Conservation (phyloP, 202 grass and related monocot species). For the Saccharum hybrid region DNA sequence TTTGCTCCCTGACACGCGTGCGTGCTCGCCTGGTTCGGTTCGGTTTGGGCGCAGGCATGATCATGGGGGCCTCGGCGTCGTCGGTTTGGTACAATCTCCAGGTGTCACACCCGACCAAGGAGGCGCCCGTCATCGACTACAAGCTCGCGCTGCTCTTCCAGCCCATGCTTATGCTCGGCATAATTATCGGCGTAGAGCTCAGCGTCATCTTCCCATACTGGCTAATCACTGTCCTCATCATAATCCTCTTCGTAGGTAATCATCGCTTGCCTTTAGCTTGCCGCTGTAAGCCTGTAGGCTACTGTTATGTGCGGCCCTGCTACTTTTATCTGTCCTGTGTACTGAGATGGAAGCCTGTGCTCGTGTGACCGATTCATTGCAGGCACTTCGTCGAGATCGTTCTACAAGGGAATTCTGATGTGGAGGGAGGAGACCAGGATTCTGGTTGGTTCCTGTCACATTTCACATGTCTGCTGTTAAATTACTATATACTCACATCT, state of each 20-base stretch:
- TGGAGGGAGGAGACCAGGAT: constrained; percentile 89
- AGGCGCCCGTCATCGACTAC: constrained; percentile 88
- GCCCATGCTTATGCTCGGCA: constrained; percentile 99
- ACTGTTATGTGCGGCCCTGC: background rate
- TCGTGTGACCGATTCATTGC: constrained; percentile 35
- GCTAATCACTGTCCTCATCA: constrained; percentile 98
- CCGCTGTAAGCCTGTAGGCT: background rate
- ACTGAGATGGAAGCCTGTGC: background rate
- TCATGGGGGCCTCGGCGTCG: constrained; percentile 94
- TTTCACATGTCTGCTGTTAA: background rate
- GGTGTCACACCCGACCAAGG: constrained; percentile 87
- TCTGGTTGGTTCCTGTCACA: constrained; percentile 58
- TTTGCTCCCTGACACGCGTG: constrained; percentile 18
- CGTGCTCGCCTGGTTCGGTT: background rate
- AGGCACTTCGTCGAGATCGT: constrained; percentile 94
- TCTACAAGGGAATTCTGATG: constrained; percentile 94
- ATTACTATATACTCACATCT: background rate
- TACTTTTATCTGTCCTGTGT: background rate
- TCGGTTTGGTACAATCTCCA: constrained; percentile 99
- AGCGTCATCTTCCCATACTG: constrained; percentile 97
- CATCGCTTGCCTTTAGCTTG: background rate
- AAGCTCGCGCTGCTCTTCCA: constrained; percentile 89
- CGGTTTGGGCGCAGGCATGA: constrained; percentile 69
- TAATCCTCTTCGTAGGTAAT: constrained; percentile 88
- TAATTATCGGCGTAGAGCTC: constrained; percentile 95